phyloP scores from a whole-genome alignment of 805 yeast species.

The Pichia pseudocactophila region DNA sequence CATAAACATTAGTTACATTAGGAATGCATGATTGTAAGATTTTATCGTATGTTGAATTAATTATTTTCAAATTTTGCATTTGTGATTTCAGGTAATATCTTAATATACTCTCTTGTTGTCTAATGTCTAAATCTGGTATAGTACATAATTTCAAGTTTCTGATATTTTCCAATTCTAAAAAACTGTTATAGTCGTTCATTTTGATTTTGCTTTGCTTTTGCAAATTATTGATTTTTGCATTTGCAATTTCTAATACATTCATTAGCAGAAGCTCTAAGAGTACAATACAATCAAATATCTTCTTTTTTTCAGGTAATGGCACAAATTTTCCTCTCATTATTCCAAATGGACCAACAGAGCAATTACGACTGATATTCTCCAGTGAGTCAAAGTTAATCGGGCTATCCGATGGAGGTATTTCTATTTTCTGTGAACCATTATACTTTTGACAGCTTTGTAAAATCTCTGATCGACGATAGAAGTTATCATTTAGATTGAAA shows the following conservation, averaged over 20 bases:
- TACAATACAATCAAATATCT: constrained; percentile 19
- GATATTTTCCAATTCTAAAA: constrained; percentile 11
- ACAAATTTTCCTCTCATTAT: constrained; percentile 2
- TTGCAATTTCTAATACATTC: constrained; percentile 23
- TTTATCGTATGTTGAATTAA: constrained; percentile 23
- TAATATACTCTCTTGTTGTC: constrained; percentile 17
- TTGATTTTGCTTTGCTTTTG: constrained; percentile 13
- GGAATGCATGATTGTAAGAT: constrained; percentile 24
- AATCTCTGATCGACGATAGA: constrained; percentile 32
- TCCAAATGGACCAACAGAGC: constrained; percentile 7
- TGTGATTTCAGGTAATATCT: constrained; percentile 17
- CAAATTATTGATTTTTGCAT: constrained; percentile 16
- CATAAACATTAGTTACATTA: constrained; percentile 28
- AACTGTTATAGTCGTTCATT: constrained; percentile 12
- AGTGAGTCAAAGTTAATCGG: constrained; percentile 27
- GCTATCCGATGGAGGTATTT: constrained; percentile 31
- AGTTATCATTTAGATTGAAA: constrained; percentile 32
- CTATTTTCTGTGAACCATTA: constrained; percentile 34
- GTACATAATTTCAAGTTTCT: constrained; percentile 3
- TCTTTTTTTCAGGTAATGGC: constrained; percentile 22
- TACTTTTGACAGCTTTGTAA: constrained; percentile 32
- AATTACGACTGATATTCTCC: constrained; percentile 18
- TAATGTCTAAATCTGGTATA: constrained; percentile 9
- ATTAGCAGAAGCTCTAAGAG: constrained; percentile 22
- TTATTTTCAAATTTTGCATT: constrained; percentile 16